phyloP scores from a whole-genome alignment of 2,329 filamentous ascomycete genomes.

The Colletotrichum sp. region DNA sequence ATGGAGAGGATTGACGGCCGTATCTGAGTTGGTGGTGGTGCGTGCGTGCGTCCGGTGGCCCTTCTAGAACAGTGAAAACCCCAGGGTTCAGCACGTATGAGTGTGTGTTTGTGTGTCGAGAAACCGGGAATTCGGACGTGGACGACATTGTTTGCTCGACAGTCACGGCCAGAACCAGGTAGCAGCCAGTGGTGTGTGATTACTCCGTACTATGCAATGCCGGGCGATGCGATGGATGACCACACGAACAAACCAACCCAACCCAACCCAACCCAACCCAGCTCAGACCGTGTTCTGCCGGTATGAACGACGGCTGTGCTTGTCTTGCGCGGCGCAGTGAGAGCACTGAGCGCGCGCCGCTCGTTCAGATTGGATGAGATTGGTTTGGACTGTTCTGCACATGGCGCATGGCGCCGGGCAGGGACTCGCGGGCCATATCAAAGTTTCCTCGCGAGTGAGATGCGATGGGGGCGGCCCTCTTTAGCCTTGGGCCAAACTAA shows the following conservation, averaged over 20 bases:
- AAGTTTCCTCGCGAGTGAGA: not conserved
- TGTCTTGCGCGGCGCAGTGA: not conserved
- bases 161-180: not conserved
- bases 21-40: not conserved
- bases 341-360: not conserved
- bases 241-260: not conserved
- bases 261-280: not conserved
- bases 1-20: not conserved
- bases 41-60: not conserved
- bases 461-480: not conserved
- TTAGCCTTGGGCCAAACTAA: not conserved
- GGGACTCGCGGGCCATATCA: not conserved
- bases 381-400: not conserved
- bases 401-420: not conserved
- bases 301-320: not conserved
- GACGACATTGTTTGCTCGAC: not conserved
- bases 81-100: not conserved
- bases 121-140: not conserved
- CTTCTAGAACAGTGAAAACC: not conserved
- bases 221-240: not conserved
- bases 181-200: not conserved
- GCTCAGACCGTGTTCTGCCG: not conserved
- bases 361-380: not conserved
- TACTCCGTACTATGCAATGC: not conserved
- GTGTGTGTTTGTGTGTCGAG: not conserved